Conservation (phyloP, 2,329 filamentous ascomycete species). For the Zymoseptoria pseudotritici region DNA sequence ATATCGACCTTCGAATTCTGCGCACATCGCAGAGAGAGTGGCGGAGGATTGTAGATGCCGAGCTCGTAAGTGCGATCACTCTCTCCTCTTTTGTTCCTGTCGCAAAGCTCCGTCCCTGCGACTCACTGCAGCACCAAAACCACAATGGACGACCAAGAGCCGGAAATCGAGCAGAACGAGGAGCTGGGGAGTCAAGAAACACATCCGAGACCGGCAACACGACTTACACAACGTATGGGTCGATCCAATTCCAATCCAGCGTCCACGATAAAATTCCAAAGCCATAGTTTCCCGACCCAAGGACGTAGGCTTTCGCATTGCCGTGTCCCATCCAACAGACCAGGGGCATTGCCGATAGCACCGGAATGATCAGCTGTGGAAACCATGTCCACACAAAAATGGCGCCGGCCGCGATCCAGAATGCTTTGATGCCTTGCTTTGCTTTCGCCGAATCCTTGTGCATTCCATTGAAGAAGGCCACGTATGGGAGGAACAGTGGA, state of each 20-base stretch:
- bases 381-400: constrained; percentile 30
- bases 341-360: constrained; percentile 22
- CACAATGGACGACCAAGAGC: constrained; percentile 19
- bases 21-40: too few species aligned
- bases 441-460: constrained; percentile 10
- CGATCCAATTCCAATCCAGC: constrained; percentile 25
- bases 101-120: too few species aligned
- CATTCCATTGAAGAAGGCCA: constrained; percentile 14
- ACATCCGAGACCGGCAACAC: too few species aligned
- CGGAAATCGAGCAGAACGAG: constrained; percentile 47
- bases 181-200: constrained; percentile 52
- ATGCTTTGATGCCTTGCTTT: constrained; percentile 7
- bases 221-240: constrained; percentile 1
- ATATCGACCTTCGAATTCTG: too few species aligned
- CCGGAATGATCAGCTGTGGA: constrained; percentile 27
- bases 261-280: constrained; percentile 28
- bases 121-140: constrained; percentile 6
- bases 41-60: neutral
- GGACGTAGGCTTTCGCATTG: constrained; percentile 27
- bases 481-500: constrained; percentile 41
- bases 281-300: constrained; percentile 27
- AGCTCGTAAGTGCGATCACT: constrained; percentile 17
- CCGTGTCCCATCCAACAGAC: constrained; percentile 29
- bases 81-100: neutral
- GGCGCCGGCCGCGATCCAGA: constrained; percentile 3